Conservation (phyloP, 129 eudicot species). For the Chrysanthemum makinoi region DNA sequence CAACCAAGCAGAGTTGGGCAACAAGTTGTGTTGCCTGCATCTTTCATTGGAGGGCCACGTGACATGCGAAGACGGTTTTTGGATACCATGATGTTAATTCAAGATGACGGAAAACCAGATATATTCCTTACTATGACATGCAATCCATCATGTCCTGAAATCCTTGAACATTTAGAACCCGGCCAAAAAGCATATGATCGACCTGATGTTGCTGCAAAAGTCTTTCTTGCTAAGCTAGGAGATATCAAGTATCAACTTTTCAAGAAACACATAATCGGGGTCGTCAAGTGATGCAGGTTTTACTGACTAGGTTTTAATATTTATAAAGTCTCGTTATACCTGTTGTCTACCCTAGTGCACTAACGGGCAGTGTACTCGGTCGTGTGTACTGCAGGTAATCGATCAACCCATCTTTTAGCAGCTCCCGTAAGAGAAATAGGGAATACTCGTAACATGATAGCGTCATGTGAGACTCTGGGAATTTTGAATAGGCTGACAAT, state of each 20-base stretch:
- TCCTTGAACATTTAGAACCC: neutral
- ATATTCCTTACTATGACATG: slow-evolving; percentile 41
- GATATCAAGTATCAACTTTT: neutral
- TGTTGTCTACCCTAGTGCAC: too few species aligned
- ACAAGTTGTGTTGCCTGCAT: slow-evolving; percentile 24
- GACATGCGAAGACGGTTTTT: slow-evolving; percentile 27
- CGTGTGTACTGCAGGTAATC: too few species aligned
- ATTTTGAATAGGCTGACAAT: too few species aligned
- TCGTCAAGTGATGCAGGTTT: too few species aligned
- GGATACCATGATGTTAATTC: slow-evolving; percentile 31
- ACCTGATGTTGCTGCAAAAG: slow-evolving; percentile 24
- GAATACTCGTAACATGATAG: too few species aligned
- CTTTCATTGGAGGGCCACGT: slow-evolving; percentile 35
- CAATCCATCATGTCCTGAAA: slow-evolving; percentile 25
- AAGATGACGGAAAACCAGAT: slow-evolving; percentile 26
- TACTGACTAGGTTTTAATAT: too few species aligned
- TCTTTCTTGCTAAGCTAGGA: slow-evolving; percentile 16
- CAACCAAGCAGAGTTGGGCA: slow-evolving; percentile 15
- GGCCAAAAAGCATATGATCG: slow-evolving; percentile 20
- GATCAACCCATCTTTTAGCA: too few species aligned
- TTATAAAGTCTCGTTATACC: too few species aligned
- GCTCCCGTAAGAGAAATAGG: too few species aligned
- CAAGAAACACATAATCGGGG: neutral
- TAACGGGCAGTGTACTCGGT: too few species aligned
- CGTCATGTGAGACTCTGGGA: too few species aligned